Base-by-base conservation (phyloP, 495 filamentous ascomycete genomes). In the Penicillium atrosanguineum region DNA sequence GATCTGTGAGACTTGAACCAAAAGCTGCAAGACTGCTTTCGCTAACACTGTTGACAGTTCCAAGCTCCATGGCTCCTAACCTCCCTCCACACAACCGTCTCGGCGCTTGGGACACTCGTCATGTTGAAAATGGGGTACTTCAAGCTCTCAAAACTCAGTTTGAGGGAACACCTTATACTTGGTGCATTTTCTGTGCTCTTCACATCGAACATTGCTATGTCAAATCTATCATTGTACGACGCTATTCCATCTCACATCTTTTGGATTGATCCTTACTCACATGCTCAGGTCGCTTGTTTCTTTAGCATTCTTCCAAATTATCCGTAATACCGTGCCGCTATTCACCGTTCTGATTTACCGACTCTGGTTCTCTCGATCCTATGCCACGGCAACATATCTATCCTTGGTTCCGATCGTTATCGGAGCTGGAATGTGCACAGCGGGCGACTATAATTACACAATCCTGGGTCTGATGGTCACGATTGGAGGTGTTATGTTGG, bases 301-400 rank as follows among this genome's bases (percentile, higher is more conserved):
- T 6, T 41, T 59, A 14, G 56, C 56, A 21, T 59, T 59, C 37
- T 59, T 59, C 52, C 56, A 59, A 39, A 59, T 59, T 12, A 55
- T 59, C 29, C 56, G 56, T 18, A 59, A 59, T 26, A 59, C 52
- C 20, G 56, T 59, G 7, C 56, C 56, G 3, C 39, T 59, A 8
- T 59, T 59, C 48, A 59, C 56, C 34, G 56, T 59, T 11, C 20
- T 54, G 19, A 59, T 59, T 15, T 59, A 59, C 34, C 56, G 56
- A 11, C n/a, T 52, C 3, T 55, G 56, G 56, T 59, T 59, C 16
- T 46, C 36, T 6, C 52, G 56, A 0, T 52, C 52, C 15, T 59
- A 59, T 29, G 25, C 28, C 14, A 51, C 28, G n/a, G 46, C 42
- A 6, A 59, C 56, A 7, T 59, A 59, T 44, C 19, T 59, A 8